Conservation (phyloP, 257 asterid species). For the Scutellaria minor region DNA sequence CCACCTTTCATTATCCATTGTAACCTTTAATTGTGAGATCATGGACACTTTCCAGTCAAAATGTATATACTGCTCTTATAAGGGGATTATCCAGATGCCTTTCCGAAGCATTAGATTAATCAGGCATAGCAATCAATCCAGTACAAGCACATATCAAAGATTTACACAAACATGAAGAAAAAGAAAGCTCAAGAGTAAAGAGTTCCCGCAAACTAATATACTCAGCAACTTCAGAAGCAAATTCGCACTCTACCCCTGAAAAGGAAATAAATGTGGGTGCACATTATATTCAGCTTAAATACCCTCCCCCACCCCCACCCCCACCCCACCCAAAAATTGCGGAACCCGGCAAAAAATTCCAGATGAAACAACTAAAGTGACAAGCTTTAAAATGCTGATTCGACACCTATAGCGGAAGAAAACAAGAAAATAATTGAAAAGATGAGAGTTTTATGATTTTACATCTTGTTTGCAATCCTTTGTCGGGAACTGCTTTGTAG, state of each 20-base stretch:
- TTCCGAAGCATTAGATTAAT: background rate
- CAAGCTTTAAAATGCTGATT: conserved; percentile 7
- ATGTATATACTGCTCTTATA: background rate
- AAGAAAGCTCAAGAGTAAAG: background rate
- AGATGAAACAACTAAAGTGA: conserved; percentile 19
- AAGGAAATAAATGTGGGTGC: background rate
- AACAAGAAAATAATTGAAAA: background rate
- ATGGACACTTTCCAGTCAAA: background rate
- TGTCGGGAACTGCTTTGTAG: conserved; percentile 61
- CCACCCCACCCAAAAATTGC: background rate
- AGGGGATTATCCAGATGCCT: background rate
- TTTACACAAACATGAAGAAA: background rate
- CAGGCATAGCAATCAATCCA: background rate
- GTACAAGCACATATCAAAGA: background rate
- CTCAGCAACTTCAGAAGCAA: conserved; percentile 4
- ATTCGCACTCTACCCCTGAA: background rate
- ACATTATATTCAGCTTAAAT: background rate
- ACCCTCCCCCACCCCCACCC: background rate
- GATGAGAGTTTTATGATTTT: conserved; percentile 26
- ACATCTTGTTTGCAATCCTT: conserved; percentile 78
- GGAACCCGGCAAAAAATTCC: conserved; percentile 10
- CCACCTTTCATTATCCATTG: background rate
- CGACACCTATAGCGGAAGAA: conserved; percentile 14
- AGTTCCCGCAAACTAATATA: background rate
- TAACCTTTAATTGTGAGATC: background rate